Conservation (phyloP, 1,284 basidiomycete genomes). For the Peniophora sp. region DNA sequence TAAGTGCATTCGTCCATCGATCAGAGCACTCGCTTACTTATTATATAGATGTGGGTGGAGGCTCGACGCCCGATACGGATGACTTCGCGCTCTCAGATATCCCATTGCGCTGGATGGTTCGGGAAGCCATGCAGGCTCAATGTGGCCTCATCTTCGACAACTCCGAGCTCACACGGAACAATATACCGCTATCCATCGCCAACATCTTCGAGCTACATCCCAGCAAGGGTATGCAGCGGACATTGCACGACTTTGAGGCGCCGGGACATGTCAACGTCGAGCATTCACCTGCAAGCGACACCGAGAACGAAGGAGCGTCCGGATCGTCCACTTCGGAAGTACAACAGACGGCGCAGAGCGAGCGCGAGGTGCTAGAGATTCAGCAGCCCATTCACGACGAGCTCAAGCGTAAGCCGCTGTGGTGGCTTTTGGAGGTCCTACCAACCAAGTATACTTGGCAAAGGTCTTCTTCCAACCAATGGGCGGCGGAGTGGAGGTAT, state of each 20-base stretch:
- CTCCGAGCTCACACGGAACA: slow-evolving; percentile 13
- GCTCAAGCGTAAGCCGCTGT: slow-evolving; percentile 26
- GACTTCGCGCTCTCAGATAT: slow-evolving; percentile 18
- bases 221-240: not conserved
- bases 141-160: slow-evolving; percentile 20
- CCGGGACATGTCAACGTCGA: not conserved
- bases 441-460: slow-evolving; percentile 35
- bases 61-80: slow-evolving; percentile 13
- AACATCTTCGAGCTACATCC: not conserved
- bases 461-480: not conserved
- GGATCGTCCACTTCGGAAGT: not conserved
- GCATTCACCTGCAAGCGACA: not conserved
- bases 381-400: slow-evolving; percentile 30
- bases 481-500: slow-evolving; percentile 1
- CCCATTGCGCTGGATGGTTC: slow-evolving; percentile 27
- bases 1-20: not conserved
- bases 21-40: not conserved
- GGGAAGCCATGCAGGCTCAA: slow-evolving; percentile 18
- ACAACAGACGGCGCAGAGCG: slow-evolving; percentile 2
- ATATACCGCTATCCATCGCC: slow-evolving; percentile 9
- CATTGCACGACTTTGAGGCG: slow-evolving; percentile 1
- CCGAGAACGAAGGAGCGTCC: not conserved
- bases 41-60: slow-evolving; percentile 10
- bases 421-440: slow-evolving; percentile 43
- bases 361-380: slow-evolving; percentile 25